A percentile compares a stretch with the other conserved stretches of the same genome.
Evolutionary conservation across 2,329 filamentous ascomycete species (phyloP).

Genomic region (Xylaria hypoxylon): DNA sequence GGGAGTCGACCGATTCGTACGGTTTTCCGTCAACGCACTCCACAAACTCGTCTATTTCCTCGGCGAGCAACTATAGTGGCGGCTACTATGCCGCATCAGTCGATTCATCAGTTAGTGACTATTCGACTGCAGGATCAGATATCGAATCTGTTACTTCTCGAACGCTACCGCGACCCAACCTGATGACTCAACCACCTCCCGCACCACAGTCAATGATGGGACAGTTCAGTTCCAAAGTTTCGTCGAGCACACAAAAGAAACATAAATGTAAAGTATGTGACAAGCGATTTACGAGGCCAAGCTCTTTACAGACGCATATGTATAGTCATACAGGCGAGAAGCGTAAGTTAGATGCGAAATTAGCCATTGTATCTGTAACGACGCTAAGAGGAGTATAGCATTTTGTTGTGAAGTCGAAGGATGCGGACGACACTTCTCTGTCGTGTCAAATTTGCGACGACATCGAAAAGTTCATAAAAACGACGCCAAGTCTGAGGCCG

Average conservation of each 20-base stretch:
- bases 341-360: constrained; percentile 71
- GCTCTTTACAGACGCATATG: constrained; percentile 96
- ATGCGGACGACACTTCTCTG: constrained; percentile 95
- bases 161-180: constrained; percentile 82
- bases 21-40: constrained; percentile 89
- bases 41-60: constrained; percentile 89
- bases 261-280: constrained; percentile 99
- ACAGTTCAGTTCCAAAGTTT: constrained; percentile 96
- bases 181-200: constrained; percentile 75
- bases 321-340: constrained; percentile 99
- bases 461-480: constrained; percentile 97
- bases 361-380: background rate
- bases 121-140: constrained; percentile 89
- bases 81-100: constrained; percentile 88
- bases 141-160: constrained; percentile 83
- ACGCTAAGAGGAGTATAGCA: constrained; percentile 63
- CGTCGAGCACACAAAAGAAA: constrained; percentile 97
- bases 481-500: constrained; percentile 72
- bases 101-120: constrained; percentile 88
- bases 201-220: constrained; percentile 98
- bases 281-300: constrained; percentile 95
- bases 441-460: constrained; percentile 92
- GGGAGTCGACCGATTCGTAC: constrained; percentile 86
- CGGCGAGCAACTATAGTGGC: constrained; percentile 80
- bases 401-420: constrained; percentile 95